Evolutionary conservation across 2,329 filamentous ascomycete species (phyloP), one percentile per base, ranked within the genome.

Genomic region (Aureobasidium uvarum): DNA sequence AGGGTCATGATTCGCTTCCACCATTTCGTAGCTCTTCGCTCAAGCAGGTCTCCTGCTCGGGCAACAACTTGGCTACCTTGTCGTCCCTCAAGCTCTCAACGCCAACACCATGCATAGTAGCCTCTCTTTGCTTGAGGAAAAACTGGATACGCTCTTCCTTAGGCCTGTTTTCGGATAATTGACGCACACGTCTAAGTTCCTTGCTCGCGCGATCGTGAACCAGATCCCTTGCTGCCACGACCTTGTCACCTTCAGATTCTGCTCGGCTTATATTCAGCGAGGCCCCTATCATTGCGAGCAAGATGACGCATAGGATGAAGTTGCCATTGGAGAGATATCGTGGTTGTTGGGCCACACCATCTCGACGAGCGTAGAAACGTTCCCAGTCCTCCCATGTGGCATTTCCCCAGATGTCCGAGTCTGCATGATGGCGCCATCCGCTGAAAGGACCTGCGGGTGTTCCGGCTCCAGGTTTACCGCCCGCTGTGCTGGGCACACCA

Each of bases 361-460:
- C 63, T 41, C 58, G 45, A 14, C 56, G 45, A 13, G 55, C 55
- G 67, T 77, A 74, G 76, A 77, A 79, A 51, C 83, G 83, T 79
- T 96, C 91, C 93, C 93, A 97, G 75, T 99, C 95, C 75, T 99
- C 95, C 95, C 95, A 99, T 0, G 95, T 98, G 0, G 92, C 95
- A 75, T 98, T 98, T 70, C 80, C 76, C 72, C 81, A 84, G 56
- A 88, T 85, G 2, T 67, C 52, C 3, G 83, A 75, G 74, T 81
- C 65, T 72, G 79, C 71, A 72, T 79, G 69, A 67, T 78, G 70
- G 41, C 64, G 68, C 71, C 71, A 74, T 67, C 68, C 72, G n/a
- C 71, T 74, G 67, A 76, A 77, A 2, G 74, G 73, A 4, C 75
- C 74, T 3, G 71, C 67, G 60, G 73, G 65, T 67, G 45, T 23